These are phyloP conservation scores for Paramecium biaurelia DNA, from an alignment of 73 alveolate genomes.

Conservation along the genomic window DNA sequence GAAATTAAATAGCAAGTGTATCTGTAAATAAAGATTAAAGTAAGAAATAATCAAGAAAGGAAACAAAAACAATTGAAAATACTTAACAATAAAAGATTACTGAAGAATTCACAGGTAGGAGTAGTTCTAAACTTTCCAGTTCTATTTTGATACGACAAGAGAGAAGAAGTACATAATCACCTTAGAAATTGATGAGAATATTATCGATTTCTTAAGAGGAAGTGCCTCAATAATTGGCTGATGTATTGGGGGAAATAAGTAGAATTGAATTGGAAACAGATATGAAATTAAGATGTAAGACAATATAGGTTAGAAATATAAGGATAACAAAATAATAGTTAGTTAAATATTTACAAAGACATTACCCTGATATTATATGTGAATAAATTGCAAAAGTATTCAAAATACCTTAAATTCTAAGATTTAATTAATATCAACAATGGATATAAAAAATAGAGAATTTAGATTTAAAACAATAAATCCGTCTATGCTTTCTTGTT, in stretches of 20 bases:
- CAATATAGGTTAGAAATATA: not conserved
- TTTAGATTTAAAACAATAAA: not conserved
- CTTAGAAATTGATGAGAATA: not conserved
- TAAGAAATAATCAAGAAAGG: not conserved
- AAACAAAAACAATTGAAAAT: not conserved
- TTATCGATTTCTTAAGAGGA: not conserved
- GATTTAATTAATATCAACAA: not conserved
- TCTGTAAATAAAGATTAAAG: not conserved
- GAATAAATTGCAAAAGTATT: not conserved
- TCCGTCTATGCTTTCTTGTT: not conserved
- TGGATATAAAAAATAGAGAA: constrained; percentile 22
- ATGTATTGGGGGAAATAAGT: not conserved
- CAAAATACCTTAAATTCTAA: not conserved
- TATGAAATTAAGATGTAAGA: not conserved
- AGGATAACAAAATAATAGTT: not conserved
- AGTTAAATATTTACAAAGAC: not conserved
- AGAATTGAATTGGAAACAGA: constrained; percentile 20
- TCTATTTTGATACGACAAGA: not conserved
- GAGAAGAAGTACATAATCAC: not conserved
- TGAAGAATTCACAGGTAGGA: constrained; percentile 15
- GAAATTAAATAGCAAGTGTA: not conserved
- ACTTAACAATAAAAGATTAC: not conserved
- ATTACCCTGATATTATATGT: not conserved
- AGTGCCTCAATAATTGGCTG: not conserved
- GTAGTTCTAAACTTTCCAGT: constrained; percentile 32